phyloP scores from a whole-genome alignment of 495 filamentous ascomycete genomes.

The Echria macrotheca region DNA sequence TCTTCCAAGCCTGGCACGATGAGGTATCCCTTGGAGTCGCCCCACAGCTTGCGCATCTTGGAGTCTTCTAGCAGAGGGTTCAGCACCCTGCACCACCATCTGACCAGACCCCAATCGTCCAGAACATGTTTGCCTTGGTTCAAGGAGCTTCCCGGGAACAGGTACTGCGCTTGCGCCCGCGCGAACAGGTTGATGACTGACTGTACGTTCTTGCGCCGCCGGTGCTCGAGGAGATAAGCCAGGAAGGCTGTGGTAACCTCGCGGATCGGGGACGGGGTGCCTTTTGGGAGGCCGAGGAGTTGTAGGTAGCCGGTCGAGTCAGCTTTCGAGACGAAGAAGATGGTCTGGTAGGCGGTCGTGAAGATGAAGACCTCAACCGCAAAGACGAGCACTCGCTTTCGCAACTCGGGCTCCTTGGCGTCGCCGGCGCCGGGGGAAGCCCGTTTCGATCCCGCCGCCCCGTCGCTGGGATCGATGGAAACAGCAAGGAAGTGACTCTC shows the following conservation, averaged over 20 bases:
- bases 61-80: slow-evolving; percentile 62
- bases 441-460: slow-evolving; percentile 16
- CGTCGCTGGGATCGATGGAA: slow-evolving; percentile 46
- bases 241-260: slow-evolving; percentile 71
- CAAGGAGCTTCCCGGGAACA: slow-evolving; percentile 86
- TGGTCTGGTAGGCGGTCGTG: slow-evolving; percentile 71
- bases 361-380: slow-evolving; percentile 60
- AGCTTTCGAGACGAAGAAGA: slow-evolving; percentile 92
- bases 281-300: slow-evolving; percentile 52
- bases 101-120: slow-evolving; percentile 80
- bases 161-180: slow-evolving; percentile 84
- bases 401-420: slow-evolving; percentile 12
- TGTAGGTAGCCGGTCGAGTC: slow-evolving; percentile 89
- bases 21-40: slow-evolving; percentile 63
- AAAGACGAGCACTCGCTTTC: slow-evolving; percentile 37
- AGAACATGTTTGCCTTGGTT: slow-evolving; percentile 87
- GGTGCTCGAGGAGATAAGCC: slow-evolving; percentile 60
- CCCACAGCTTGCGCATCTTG: slow-evolving; percentile 25
- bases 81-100: slow-evolving; percentile 89
- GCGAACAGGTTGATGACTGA: slow-evolving; percentile 89
- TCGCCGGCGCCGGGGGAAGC: slow-evolving; percentile 26
- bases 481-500: slow-evolving; percentile 82
- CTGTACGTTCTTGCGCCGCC: slow-evolving; percentile 60
- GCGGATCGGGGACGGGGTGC: slow-evolving; percentile 66
- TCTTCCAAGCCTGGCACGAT: slow-evolving; percentile 80